phyloP scores from a whole-genome alignment of 1,284 basidiomycete species.

The Fomitopsis palustris region DNA sequence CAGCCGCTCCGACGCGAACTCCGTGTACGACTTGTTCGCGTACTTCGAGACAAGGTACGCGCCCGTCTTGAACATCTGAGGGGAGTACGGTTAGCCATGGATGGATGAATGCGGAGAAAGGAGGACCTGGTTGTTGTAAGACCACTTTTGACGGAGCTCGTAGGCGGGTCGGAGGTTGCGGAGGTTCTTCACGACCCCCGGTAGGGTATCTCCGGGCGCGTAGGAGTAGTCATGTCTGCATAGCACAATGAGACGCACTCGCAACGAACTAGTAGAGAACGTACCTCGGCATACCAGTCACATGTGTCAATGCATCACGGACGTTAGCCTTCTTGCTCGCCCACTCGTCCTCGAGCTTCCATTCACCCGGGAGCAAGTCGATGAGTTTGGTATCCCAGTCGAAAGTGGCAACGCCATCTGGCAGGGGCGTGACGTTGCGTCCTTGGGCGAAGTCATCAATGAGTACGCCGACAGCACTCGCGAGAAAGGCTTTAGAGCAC shows the following conservation, averaged over 20 bases:
- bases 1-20: conserved; percentile 27
- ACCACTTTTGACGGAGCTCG: conserved; percentile 37
- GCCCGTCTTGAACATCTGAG: conserved; percentile 15
- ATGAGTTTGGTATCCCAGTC: conserved; percentile 35
- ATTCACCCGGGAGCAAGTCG: conserved; percentile 36
- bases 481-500: conserved; percentile 43
- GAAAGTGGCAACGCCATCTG: conserved; percentile 2
- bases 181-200: conserved; percentile 28
- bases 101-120: not conserved
- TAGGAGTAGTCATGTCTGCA: conserved; percentile 33
- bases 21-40: conserved; percentile 26
- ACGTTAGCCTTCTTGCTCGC: conserved; percentile 33
- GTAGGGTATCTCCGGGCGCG: conserved; percentile 23
- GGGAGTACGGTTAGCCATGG: not conserved
- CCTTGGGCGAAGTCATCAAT: conserved; percentile 21
- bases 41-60: conserved; percentile 33
- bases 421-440: conserved; percentile 20
- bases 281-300: conserved; percentile 22
- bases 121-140: conserved; percentile 39
- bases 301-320: conserved; percentile 31
- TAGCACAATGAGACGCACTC: too few species aligned
- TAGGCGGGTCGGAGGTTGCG: conserved; percentile 32
- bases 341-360: conserved; percentile 35
- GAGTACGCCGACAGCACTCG: conserved; percentile 32
- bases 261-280: not conserved